A percentile compares a stretch with the other conserved stretches of the same genome.
Evolutionary conservation across 208 protist species (phyloP).

Genomic region (Leishmania tarentolae): DNA sequence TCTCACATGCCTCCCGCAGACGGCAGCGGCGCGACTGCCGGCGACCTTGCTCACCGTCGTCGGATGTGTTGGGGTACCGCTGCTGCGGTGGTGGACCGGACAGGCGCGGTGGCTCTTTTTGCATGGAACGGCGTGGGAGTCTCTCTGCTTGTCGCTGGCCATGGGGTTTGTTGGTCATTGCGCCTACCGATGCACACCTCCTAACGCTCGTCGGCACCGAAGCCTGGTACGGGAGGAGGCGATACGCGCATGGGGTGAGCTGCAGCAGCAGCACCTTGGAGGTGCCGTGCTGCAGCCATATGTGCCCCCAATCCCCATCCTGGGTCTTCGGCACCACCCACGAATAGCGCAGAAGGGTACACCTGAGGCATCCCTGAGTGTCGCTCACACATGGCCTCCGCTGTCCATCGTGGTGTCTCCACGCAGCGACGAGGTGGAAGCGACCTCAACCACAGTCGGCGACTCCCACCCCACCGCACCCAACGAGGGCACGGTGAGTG

Average conservation of each 20-base stretch:
- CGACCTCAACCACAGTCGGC: background rate
- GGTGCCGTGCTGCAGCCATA: background rate
- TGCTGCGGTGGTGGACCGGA: slow-evolving; percentile 29
- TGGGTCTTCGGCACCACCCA: background rate
- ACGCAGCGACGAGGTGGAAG: slow-evolving; percentile 6
- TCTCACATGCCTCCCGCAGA: slow-evolving; percentile 44
- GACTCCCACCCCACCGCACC: background rate
- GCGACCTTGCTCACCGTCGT: slow-evolving; percentile 37
- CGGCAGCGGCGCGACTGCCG: slow-evolving; percentile 56
- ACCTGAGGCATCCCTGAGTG: no score
- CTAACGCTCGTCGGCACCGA: slow-evolving; percentile 24
- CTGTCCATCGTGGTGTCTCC: slow-evolving; percentile 10
- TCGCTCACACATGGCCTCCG: background rate
- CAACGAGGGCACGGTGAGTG: background rate
- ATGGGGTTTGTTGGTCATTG: slow-evolving; percentile 23
- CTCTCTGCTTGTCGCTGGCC: slow-evolving; percentile 28
- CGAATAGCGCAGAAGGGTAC: background rate
- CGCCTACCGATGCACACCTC: slow-evolving; percentile 30
- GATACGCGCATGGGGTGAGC: slow-evolving; percentile 24
- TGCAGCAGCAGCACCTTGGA: background rate
- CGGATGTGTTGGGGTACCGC: slow-evolving; percentile 35
- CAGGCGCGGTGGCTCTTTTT: slow-evolving; percentile 11
- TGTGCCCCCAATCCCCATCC: background rate
- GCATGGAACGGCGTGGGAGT: slow-evolving; percentile 21
- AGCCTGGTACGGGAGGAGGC: slow-evolving; percentile 47